Base-by-base conservation (phyloP, 2,329 filamentous ascomycete genomes). In the Cordyceps tenuipes region DNA sequence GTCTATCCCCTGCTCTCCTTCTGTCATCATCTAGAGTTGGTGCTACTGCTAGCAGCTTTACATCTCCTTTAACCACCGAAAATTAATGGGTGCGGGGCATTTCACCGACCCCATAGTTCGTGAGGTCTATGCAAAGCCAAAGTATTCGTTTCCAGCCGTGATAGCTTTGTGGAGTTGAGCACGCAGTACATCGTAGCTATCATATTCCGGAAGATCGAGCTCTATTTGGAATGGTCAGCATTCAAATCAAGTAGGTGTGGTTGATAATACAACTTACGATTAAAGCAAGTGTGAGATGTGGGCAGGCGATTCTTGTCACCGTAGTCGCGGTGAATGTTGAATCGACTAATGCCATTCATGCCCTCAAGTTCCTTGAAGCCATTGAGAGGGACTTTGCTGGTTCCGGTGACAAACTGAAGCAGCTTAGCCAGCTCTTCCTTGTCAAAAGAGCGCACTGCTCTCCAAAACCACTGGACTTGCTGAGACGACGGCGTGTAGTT, bases 391-490 rank as follows among this genome's bases (percentile, higher is more conserved):
- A 99, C 95, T 77, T 99, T 99, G 73, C 90, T 95, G 19, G 95
- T 99, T 72, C 94, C 94, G 1, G 95, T 99, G 66, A 99, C 94
- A 72, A 99, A 99, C 70, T 99, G 94, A 49, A 99, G 82, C 63
- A 99, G 79, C 76, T 99, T 99, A 67, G 94, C 94, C 62, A 91
- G 90, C 76, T 99, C 95, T 77, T 99, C 95, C 77, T 97, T 97
- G 78, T 97, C 95, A 70, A 97, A 99, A 5, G 92, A 96, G 67
- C 94, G 87, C 48, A 99, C 86, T 29, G 94, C 94, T 69, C 95
- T 88, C 94, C 94, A 99, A 84, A 99, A 99, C 94, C 94, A 99
- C 73, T 97, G 92, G 62, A 99, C 96, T 72, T 99, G 95, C 49
- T 91, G 90, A 3, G 94, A 97, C 0, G 92, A 93, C 36, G 90